Evolutionary conservation across 2,329 filamentous ascomycete genomes (phyloP), one percentile per base, ranked within the genome.

Genomic region (Salinomyces thailandicus): DNA sequence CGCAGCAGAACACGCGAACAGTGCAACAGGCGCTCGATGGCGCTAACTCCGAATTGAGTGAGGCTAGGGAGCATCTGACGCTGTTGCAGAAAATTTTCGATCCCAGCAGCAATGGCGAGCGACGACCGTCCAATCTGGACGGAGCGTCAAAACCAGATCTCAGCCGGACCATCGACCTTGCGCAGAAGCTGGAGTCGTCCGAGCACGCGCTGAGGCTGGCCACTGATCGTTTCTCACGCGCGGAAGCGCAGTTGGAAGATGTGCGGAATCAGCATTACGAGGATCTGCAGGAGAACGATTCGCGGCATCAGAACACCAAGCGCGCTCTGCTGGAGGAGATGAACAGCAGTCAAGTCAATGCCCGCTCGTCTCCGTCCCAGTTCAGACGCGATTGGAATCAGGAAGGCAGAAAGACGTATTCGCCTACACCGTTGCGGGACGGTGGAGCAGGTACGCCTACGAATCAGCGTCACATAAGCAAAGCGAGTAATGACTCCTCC

Each of bases 191-290:
- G 5, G 85, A 95, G 51, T 77, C 85, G 36, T 71, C 87, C n/a
- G 86, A 94, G 51, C 82, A 89, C 54, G 86, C 86, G 42, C 71
- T 96, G 18, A 79, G 85, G 16, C 75, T 93, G 15, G 84, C 91
- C 37, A 79, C 79, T 11, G 84, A 91, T 45, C 85, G 79, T 32
- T 81, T 85, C 45, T 69, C 73, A 18, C 84, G 85, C 48, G 86
- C 87, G 5, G 91, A 96, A 61, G 71, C 74, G 14, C 86, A 95
- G 55, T 63, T 96, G 26, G 72, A 76, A 3, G 85, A 91, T 40
- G 63, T 93, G 50, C 78, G 89, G 31, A 75, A 78, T 24, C 73
- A 80, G 37, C 78, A 85, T 52, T 75, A 76, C 37, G 83, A 85
- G 37, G 77, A 82, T 45, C 66, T 83, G 53, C 73, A 72, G 41